Conservation (phyloP, 1,284 basidiomycete species). For the Rhodotorula sp. region DNA sequence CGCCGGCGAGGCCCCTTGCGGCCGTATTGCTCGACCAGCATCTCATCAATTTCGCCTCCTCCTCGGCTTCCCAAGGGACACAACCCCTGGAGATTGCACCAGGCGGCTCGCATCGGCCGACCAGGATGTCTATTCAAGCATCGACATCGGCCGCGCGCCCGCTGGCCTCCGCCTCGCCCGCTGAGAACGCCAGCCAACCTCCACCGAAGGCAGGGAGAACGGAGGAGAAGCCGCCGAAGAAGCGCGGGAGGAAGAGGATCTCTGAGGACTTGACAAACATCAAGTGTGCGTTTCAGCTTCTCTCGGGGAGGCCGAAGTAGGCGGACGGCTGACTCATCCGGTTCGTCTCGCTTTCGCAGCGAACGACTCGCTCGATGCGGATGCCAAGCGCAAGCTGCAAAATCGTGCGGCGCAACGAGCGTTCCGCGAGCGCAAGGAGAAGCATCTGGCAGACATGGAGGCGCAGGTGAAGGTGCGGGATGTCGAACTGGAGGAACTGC, state of each 20-base stretch:
- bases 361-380: conserved; percentile 20
- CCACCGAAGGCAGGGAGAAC: neutral
- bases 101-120: too few species aligned
- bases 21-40: too few species aligned
- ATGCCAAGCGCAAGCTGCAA: conserved; percentile 38
- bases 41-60: too few species aligned
- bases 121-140: too few species aligned
- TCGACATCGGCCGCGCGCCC: neutral
- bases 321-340: neutral
- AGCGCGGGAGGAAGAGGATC: conserved; percentile 26
- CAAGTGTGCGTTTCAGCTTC: neutral
- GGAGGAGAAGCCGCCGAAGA: neutral
- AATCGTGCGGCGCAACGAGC: conserved; percentile 37
- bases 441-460: conserved; percentile 30
- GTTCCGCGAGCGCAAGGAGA: conserved; percentile 39
- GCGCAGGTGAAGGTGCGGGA: conserved; percentile 23
- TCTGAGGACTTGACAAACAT: conserved; percentile 5
- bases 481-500: conserved; percentile 7
- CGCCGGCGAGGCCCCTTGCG: too few species aligned
- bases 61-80: too few species aligned
- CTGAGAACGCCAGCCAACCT: neutral
- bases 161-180: neutral
- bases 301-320: too few species aligned
- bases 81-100: too few species aligned
- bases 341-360: neutral